Percentiles rank a stretch among this genome's conserved stretches.
These are phyloP conservation scores for Colletotrichum noveboracense DNA, from an alignment of 2,329 filamentous ascomycete genomes.

Conservation along the genomic window DNA sequence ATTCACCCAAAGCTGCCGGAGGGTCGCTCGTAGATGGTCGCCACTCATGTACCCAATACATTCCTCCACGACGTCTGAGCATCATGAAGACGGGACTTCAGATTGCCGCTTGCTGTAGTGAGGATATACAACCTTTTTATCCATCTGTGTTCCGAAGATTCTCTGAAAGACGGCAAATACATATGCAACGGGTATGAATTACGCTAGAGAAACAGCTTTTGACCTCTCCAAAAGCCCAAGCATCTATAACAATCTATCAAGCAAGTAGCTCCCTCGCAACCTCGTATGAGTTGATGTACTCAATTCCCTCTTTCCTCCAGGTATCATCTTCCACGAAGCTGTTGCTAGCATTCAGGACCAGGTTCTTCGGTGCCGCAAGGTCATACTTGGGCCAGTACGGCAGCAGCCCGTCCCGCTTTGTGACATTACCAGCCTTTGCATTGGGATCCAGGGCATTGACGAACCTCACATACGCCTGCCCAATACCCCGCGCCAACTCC, in stretches of 20 bases:
- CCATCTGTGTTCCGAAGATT: neutral
- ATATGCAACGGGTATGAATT: neutral
- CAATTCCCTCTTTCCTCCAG: slow-evolving; percentile 51
- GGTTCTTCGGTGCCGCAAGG: slow-evolving; percentile 42
- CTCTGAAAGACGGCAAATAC: neutral
- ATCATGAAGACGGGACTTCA: neutral
- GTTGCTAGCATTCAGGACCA: slow-evolving; percentile 48
- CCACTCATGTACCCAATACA: neutral
- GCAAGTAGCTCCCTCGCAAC: slow-evolving; percentile 41
- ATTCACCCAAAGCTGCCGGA: neutral
- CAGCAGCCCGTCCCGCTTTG: slow-evolving; percentile 25
- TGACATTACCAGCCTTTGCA: slow-evolving; percentile 10
- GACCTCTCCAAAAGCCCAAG: neutral
- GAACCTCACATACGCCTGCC: slow-evolving; percentile 48
- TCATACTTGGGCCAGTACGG: slow-evolving; percentile 48
- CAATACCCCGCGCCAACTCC: slow-evolving; percentile 39
- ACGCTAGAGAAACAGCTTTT: neutral
- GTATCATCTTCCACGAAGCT: slow-evolving; percentile 52
- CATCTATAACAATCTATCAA: neutral
- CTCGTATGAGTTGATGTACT: slow-evolving; percentile 42
- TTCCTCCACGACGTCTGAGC: neutral
- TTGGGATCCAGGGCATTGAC: slow-evolving; percentile 49
- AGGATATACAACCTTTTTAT: neutral
- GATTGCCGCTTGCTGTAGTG: neutral
- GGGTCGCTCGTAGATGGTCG: too few species aligned